These are phyloP conservation scores for Sarocladium kiliense DNA, from an alignment of 2,329 filamentous ascomycete species.

Conservation along the genomic window DNA sequence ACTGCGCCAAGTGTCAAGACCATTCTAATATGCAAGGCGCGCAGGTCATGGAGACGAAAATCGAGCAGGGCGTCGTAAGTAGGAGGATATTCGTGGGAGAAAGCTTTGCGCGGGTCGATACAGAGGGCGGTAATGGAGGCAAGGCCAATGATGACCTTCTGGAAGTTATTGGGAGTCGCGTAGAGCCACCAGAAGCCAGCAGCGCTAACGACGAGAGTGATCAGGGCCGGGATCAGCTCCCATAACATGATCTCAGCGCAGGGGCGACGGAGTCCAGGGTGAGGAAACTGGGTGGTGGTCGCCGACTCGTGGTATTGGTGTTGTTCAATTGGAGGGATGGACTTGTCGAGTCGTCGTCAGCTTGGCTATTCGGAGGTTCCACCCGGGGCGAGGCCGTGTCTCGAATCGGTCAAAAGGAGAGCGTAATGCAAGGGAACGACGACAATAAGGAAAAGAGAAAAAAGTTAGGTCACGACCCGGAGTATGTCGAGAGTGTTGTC, in stretches of 20 bases:
- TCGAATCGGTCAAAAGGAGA: not conserved
- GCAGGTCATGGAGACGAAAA: constrained; percentile 40
- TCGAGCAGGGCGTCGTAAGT: constrained; percentile 29
- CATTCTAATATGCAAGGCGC: constrained; percentile 49
- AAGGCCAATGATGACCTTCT: constrained; percentile 25
- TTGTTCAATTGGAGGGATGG: not conserved
- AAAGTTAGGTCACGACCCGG: not conserved
- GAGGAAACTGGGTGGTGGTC: not conserved
- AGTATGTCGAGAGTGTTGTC: not conserved
- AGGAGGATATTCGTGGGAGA: constrained; percentile 21
- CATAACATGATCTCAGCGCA: constrained; percentile 39
- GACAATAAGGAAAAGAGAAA: not conserved
- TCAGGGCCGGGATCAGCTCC: constrained; percentile 33
- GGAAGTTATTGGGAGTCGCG: constrained; percentile 23
- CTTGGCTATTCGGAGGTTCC: not conserved
- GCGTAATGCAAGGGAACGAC: not conserved
- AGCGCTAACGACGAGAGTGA: constrained; percentile 32
- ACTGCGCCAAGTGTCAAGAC: constrained; percentile 47
- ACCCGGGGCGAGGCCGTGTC: not conserved
- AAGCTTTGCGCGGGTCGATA: constrained; percentile 25
- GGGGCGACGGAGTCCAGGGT: constrained; percentile 5
- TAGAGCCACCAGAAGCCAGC: constrained; percentile 31
- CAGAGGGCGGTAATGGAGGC: constrained; percentile 27
- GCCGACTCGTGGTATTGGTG: not conserved
- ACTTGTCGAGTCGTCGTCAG: constrained; percentile 2